phyloP scores from a whole-genome alignment of 2,329 filamentous ascomycete genomes.

The Colletotrichum neosansevieriae region DNA sequence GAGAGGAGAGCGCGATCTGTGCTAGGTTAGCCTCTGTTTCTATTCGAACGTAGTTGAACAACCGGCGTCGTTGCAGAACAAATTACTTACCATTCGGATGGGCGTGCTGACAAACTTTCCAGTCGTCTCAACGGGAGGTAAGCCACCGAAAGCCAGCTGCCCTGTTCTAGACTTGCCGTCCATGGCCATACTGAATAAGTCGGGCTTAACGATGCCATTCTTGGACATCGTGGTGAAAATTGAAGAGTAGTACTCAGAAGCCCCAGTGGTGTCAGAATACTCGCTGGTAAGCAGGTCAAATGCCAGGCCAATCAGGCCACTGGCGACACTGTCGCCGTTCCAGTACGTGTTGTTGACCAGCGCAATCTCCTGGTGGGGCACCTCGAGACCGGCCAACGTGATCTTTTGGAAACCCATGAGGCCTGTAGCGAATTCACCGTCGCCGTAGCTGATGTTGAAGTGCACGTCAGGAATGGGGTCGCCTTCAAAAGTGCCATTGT shows the following conservation, averaged over 20 bases:
- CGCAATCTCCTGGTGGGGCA: conserved; percentile 58
- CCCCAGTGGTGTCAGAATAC: conserved; percentile 42
- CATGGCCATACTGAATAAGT: conserved; percentile 61
- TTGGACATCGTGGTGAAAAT: conserved; percentile 63
- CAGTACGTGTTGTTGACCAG: conserved; percentile 57
- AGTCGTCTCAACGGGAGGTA: conserved; percentile 54
- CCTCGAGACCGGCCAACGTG: conserved; percentile 58
- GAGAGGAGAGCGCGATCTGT: not conserved
- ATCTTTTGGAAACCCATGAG: conserved; percentile 55
- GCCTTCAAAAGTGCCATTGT: conserved; percentile 49
- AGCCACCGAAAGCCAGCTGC: conserved; percentile 61
- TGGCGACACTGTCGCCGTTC: conserved; percentile 57
- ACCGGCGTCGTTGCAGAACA: no score
- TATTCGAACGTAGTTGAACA: accelerated
- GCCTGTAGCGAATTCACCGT: conserved; percentile 56
- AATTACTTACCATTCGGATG: not conserved
- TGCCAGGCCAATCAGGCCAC: conserved; percentile 63
- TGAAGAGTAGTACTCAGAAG: conserved; percentile 57
- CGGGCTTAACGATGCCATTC: conserved; percentile 52
- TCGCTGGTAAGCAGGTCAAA: conserved; percentile 62
- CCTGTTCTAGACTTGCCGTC: conserved; percentile 50
- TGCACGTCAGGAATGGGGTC: conserved; percentile 51
- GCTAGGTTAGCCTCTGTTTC: not conserved
- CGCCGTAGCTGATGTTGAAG: conserved; percentile 58
- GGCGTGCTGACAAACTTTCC: conserved; percentile 5